These are phyloP conservation scores for Lachancea quebecensis DNA, from an alignment of 805 yeast genomes.

Conservation along the genomic window DNA sequence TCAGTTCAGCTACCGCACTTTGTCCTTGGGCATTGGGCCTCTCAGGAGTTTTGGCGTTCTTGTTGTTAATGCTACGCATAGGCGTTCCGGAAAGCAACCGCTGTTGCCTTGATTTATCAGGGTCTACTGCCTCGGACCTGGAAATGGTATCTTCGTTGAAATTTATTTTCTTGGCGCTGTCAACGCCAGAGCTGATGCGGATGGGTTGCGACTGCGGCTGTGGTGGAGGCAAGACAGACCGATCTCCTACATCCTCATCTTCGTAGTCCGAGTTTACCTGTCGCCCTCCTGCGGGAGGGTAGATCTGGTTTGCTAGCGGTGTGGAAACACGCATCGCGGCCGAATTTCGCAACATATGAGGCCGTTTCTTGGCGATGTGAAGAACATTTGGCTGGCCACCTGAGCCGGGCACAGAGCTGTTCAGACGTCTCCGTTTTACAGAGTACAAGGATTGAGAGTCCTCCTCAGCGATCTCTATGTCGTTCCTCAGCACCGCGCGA, in stretches of 20 bases:
- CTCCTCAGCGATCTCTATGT: constrained; percentile 15
- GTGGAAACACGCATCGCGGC: constrained; percentile 31
- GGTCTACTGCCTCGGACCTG: constrained; percentile 33
- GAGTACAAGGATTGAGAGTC: constrained; percentile 23
- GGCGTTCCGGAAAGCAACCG: constrained; percentile 30
- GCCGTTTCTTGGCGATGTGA: constrained; percentile 9
- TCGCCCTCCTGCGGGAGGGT: constrained; percentile 23
- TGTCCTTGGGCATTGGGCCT: constrained; percentile 25
- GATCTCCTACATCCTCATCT: constrained; percentile 24
- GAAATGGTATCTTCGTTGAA: constrained; percentile 34
- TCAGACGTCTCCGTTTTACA: constrained; percentile 20
- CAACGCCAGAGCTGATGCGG: constrained; percentile 32
- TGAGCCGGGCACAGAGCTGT: constrained; percentile 5
- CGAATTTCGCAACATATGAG: constrained; percentile 9
- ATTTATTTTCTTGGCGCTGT: constrained; percentile 25
- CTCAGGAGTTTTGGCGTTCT: constrained; percentile 17
- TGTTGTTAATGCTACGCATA: constrained; percentile 10
- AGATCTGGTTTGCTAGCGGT: constrained; percentile 36
- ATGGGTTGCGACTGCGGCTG: constrained; percentile 34
- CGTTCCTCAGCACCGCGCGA: constrained; percentile 37
- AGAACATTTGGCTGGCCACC: constrained; percentile 12
- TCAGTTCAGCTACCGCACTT: constrained; percentile 25
- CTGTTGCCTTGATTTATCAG: constrained; percentile 32
- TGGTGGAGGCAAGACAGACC: constrained; percentile 34
- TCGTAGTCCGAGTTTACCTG: constrained; percentile 24